These are phyloP conservation scores for Piloderma croceum DNA, from an alignment of 768 basidiomycete species.

Conservation along the genomic window DNA sequence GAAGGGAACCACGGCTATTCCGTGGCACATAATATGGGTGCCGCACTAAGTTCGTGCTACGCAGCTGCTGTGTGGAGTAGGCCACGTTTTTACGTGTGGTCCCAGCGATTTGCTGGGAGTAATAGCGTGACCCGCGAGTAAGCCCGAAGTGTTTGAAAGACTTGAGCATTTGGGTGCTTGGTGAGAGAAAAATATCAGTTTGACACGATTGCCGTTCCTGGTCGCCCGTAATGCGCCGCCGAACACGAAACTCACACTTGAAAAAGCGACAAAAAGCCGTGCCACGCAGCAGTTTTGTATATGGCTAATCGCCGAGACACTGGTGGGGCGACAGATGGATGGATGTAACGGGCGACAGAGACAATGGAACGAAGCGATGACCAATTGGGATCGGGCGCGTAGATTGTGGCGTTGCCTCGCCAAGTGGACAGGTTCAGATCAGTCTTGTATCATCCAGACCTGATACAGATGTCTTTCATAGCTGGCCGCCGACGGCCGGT, in stretches of 20 bases:
- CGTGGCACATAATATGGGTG: constrained; percentile 56
- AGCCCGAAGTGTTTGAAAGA: background rate
- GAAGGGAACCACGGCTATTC: constrained; percentile 61
- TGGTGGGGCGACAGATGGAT: too few relatives aligned
- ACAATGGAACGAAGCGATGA: too few relatives aligned
- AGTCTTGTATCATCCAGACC: background rate
- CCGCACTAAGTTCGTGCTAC: background rate
- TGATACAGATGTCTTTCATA: background rate
- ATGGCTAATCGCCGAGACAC: too few relatives aligned
- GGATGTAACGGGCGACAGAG: too few relatives aligned
- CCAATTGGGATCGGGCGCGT: too few relatives aligned
- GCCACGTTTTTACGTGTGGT: background rate
- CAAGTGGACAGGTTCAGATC: too few relatives aligned
- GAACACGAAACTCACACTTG: too few relatives aligned
- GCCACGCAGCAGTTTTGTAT: too few relatives aligned
- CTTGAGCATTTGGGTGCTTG: background rate
- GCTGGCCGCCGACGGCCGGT: background rate
- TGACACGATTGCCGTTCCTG: too few relatives aligned
- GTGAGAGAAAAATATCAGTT: background rate
- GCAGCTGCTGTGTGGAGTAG: constrained; percentile 1
- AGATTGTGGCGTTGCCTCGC: too few relatives aligned
- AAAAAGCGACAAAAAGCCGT: too few relatives aligned
- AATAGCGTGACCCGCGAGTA: constrained; percentile 1
- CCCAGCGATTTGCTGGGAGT: constrained; percentile 6
- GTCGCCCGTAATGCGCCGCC: too few relatives aligned